phyloP scores from a whole-genome alignment of 495 filamentous ascomycete genomes.

The Polyplosphaeria fusca region DNA sequence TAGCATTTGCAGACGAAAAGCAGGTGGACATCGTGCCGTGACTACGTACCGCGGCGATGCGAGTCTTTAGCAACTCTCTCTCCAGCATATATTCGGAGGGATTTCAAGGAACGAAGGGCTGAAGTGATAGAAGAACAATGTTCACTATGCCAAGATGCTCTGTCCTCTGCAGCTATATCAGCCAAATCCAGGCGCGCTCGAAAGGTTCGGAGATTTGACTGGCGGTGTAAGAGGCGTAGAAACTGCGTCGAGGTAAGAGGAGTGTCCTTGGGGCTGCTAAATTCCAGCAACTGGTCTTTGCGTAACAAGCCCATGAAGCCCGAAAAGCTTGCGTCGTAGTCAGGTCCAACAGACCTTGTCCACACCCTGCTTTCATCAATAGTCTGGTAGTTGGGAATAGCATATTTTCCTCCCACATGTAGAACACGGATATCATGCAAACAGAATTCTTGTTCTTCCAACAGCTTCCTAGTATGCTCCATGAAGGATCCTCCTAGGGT shows the following conservation, averaged over 20 bases:
- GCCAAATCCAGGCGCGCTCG: constrained; percentile 7
- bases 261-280: constrained; percentile 6
- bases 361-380: no score
- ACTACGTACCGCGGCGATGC: no score
- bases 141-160: constrained; percentile 5
- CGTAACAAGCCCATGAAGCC: constrained; percentile 8
- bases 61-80: not conserved
- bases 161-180: constrained; percentile 1
- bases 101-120: constrained; percentile 6
- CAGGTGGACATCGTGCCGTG: no score
- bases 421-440: constrained; percentile 15
- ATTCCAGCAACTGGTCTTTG: constrained; percentile 12
- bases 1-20: no score
- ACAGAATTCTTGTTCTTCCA: not conserved
- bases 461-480: not conserved
- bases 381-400: no score
- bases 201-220: constrained; percentile 9
- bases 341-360: not conserved
- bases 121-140: constrained; percentile 9
- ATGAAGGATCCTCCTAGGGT: not conserved
- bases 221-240: constrained; percentile 7
- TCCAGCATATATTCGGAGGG: constrained; percentile 15
- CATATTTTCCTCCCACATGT: not conserved
- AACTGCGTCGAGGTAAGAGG: constrained; percentile 4
- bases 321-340: constrained; percentile 9